Evolutionary conservation across 345 rosid species (phyloP), one percentile per base, ranked within the genome.

Genomic region (Eucalyptus cladocalyx): DNA sequence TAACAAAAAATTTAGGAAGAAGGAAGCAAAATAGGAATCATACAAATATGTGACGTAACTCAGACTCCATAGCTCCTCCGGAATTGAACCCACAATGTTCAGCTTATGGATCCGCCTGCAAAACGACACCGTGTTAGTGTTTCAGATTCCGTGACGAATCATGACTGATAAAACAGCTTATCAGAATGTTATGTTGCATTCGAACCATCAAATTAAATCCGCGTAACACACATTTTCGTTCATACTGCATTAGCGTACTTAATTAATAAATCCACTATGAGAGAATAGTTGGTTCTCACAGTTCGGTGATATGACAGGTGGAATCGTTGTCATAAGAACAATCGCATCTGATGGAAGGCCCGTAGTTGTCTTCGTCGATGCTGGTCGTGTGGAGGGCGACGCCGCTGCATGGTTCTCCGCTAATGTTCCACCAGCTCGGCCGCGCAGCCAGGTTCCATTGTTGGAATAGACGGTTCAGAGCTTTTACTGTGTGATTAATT

Each of bases 31-130:
- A 17, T 11, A 37, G 87, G 88, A 90, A 81, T 19, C 93, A 54
- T 94, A 93, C 93, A 95, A 91, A 91, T 92, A 88, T 56, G 89
- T 87, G 88, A 95, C 94, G 87, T 83, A 91, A 40, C 89, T 91
- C 87, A 95, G 88, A 91, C 80, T 93, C 95, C 94, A 95, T 6
- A 95, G 93, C 87, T 93, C 96, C 51, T 93, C 95, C 0, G 95
- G 96, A 53, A 95, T 89, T 21, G 30, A 86, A 32, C 95, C 95
- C 11, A 43, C 87, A 34, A 90, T 92, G 37, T 93, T 89, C 47
- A 89, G 4, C 7, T 65, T 85, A 58, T 32, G 47, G 47, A 92
- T 95, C 89, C 91, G 93, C 90, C 96, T 94, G 95, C 19, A 83
- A 87, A 50, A 24, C 40, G 2, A 15, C 6, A 87, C 11, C 8